Percentiles rank a stretch among this genome's conserved stretches.
Conservation (phyloP, 192 early-diverging fungal genomes). For the Coemansia sp. region DNA sequence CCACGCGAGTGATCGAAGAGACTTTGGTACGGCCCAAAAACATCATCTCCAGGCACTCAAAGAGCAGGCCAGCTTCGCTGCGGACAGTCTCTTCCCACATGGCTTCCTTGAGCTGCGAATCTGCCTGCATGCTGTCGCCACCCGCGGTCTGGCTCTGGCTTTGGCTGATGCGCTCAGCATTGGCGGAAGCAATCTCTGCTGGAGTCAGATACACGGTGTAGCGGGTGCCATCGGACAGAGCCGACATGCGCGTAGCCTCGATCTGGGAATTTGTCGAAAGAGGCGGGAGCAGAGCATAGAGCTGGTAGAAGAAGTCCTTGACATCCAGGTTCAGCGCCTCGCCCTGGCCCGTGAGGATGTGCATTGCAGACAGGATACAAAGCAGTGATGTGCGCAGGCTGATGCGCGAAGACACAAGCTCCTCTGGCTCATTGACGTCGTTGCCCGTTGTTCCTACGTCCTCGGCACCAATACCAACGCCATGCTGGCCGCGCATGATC, state of each 20-base stretch:
- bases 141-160: not conserved
- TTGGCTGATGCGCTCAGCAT: constrained; percentile 18
- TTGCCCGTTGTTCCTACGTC: constrained; percentile 41
- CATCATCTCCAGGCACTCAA: constrained; percentile 82
- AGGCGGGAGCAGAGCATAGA: constrained; percentile 78
- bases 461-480: constrained; percentile 48
- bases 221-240: constrained; percentile 48
- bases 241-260: constrained; percentile 57
- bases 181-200: constrained; percentile 38
- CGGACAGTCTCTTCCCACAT: constrained; percentile 56
- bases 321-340: constrained; percentile 91
- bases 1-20: constrained; percentile 76
- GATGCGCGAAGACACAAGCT: constrained; percentile 34
- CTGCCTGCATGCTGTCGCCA: constrained; percentile 1
- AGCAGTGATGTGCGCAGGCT: constrained; percentile 75
- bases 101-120: constrained; percentile 29
- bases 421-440: constrained; percentile 27
- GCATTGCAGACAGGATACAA: constrained; percentile 86
- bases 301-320: constrained; percentile 83
- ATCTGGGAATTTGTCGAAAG: constrained; percentile 66
- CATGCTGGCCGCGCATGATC: constrained; percentile 69
- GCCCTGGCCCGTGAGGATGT: constrained; percentile 86
- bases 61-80: constrained; percentile 78
- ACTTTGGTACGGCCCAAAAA: constrained; percentile 75
- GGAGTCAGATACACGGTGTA: constrained; percentile 46